Conservation (phyloP, 2,329 filamentous ascomycete species). For the Aureobasidium sp. region DNA sequence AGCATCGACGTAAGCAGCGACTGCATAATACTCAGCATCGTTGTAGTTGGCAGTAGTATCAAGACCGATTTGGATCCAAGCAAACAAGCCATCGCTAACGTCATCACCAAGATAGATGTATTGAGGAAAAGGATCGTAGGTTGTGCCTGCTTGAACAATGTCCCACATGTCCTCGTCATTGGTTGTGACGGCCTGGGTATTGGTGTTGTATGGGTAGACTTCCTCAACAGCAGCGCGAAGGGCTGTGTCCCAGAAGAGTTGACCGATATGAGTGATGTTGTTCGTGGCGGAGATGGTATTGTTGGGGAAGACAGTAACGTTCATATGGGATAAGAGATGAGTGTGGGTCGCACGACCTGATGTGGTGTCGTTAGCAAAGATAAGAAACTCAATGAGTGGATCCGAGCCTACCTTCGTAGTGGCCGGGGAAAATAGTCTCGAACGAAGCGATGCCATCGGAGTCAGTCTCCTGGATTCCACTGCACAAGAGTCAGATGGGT, state of each 20-base stretch:
- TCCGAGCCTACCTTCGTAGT: constrained; percentile 35
- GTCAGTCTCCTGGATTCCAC: constrained; percentile 19
- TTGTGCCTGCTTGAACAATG: constrained; percentile 52
- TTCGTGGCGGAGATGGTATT: constrained; percentile 47
- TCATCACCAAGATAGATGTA: constrained; percentile 63
- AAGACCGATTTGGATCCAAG: constrained; percentile 50
- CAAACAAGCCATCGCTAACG: constrained; percentile 57
- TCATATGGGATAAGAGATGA: constrained; percentile 43
- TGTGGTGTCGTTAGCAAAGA: neutral
- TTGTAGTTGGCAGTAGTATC: constrained; percentile 23
- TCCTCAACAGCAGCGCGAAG: constrained; percentile 58
- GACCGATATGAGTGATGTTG: constrained; percentile 56
- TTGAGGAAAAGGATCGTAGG: constrained; percentile 63
- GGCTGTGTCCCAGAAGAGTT: constrained; percentile 70
- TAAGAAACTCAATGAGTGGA: neutral
- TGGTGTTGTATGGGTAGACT: constrained; percentile 49
- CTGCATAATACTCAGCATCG: neutral
- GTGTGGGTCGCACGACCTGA: constrained; percentile 45
- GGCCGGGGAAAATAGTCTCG: constrained; percentile 49
- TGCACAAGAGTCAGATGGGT: neutral
- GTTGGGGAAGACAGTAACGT: constrained; percentile 47
- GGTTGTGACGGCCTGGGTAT: constrained; percentile 47
- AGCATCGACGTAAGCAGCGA: constrained; percentile 19
- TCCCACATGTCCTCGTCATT: constrained; percentile 54
- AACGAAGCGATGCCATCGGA: constrained; percentile 29